Evolutionary conservation across 2,329 filamentous ascomycete genomes (phyloP).

Genomic region (Fusarium sp.): DNA sequence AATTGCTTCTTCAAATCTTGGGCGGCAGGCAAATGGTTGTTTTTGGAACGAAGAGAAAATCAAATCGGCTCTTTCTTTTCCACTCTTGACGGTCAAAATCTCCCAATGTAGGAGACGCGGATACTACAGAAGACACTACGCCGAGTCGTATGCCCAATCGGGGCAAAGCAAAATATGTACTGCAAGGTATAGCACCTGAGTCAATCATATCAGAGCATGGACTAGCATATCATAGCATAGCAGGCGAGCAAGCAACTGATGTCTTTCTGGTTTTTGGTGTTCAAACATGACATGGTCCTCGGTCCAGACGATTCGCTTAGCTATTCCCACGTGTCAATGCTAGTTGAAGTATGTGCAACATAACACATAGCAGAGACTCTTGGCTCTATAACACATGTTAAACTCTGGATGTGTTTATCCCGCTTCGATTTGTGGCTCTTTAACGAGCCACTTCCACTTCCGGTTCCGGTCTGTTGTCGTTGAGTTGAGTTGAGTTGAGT

Average conservation of each 20-base stretch:
- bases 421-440: not conserved
- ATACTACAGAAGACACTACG: constrained; percentile 13
- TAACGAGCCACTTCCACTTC: constrained; percentile 1
- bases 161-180: constrained; percentile 8
- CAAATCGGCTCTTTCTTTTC: constrained; percentile 29
- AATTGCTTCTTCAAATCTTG: constrained; percentile 27
- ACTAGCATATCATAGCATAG: constrained; percentile 28
- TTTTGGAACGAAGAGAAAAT: constrained; percentile 27
- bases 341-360: not conserved
- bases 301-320: constrained; percentile 1
- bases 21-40: constrained; percentile 6
- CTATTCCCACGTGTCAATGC: constrained; percentile 14
- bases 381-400: constrained; percentile 1
- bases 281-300: not conserved
- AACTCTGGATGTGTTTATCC: not conserved
- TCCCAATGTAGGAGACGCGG: constrained; percentile 9
- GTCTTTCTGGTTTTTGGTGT: constrained; percentile 21
- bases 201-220: constrained; percentile 23
- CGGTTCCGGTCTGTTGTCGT: not conserved
- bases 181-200: constrained; percentile 17
- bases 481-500: not conserved
- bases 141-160: constrained; percentile 8
- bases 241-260: constrained; percentile 30
- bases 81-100: constrained; percentile 19
- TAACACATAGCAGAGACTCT: not conserved